These are phyloP conservation scores for Lathyrus aphaca DNA, from an alignment of 306 rosid species.

Conservation along the genomic window DNA sequence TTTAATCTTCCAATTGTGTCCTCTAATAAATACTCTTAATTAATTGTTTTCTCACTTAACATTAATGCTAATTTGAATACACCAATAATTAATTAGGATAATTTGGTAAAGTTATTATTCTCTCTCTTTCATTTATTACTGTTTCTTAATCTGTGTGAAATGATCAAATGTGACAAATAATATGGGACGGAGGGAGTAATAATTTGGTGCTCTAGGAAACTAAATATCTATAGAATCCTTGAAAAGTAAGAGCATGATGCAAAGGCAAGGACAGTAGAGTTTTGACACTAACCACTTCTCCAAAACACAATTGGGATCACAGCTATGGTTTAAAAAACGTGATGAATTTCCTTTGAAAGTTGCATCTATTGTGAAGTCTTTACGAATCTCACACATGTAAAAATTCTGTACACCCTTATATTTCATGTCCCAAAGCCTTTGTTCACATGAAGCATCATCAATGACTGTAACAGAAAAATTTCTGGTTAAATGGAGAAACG, in stretches of 20 bases:
- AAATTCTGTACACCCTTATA: conserved; percentile 70
- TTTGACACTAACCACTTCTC: conserved; percentile 83
- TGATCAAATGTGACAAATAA: too few species aligned
- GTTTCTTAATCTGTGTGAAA: too few species aligned
- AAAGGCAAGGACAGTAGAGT: conserved; percentile 24
- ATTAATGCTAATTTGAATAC: too few species aligned
- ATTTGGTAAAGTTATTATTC: too few species aligned
- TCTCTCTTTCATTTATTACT: too few species aligned
- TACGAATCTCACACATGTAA: conserved; percentile 93
- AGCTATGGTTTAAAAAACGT: conserved; percentile 89
- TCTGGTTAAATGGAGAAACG: conserved; percentile 27
- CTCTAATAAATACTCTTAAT: too few species aligned
- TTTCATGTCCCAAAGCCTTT: conserved; percentile 97
- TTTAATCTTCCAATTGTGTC: too few species aligned
- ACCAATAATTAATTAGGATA: too few species aligned
- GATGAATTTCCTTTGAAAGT: conserved; percentile 88
- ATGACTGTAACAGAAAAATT: conserved; percentile 66
- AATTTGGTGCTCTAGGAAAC: neutral
- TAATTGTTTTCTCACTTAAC: too few species aligned
- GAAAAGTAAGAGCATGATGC: conserved; percentile 12
- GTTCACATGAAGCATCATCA: conserved; percentile 77
- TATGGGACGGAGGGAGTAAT: too few species aligned
- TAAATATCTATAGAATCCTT: conserved; percentile 5
- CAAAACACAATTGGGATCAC: conserved; percentile 87
- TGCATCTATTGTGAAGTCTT: conserved; percentile 94